Evolutionary conservation across 331 rosid genomes (phyloP), one percentile per base, ranked within the genome.

Genomic region (Stylosanthes scabra): DNA sequence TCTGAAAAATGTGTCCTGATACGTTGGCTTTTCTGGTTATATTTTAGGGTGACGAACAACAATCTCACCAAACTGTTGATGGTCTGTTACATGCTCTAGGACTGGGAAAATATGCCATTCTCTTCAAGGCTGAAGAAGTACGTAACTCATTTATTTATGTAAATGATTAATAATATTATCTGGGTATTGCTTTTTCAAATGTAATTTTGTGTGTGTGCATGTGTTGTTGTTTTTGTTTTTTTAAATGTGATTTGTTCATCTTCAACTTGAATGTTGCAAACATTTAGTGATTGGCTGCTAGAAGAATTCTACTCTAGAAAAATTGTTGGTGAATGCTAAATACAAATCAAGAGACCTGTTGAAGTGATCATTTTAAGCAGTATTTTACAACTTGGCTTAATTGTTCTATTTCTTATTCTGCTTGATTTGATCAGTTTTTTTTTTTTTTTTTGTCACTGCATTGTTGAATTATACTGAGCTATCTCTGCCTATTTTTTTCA

Each of bases 111-210:
- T 95, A 90, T 84, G 87, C 78, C 62, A 81, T 95, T 71, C 76
- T 86, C 61, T 95, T 95, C 75, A 91, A 95, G 81, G 99, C 93
- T 20, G 99, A 95, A 87, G 99, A 95, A 79, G 99, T 95, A 90
- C 63, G 97, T 83, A 44, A 42, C 72, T 74, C 51, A 27, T 81
- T 72, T 74, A 60, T 68, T 39, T 51, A 37, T 66, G 13, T 56
- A 31, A 70, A 70, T 29, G 40, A 40, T 75, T 58, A 46, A 41
- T 66, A 45, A 71, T 57, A 52, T 58, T 31, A 11, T 50, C 12
- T 40, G 68, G 49, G 2, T 20, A 34, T 59, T 66, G 56, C 70
- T 75, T 67, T 56, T 68, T 45, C 9, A 13, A 28, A 49, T 63
- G 56, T 58, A 66, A 9, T 34, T 66, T 13, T 31, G 37, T 31